These are phyloP conservation scores for Cadophora luteo-olivacea DNA, from an alignment of 2,329 filamentous ascomycete species.

Conservation along the genomic window DNA sequence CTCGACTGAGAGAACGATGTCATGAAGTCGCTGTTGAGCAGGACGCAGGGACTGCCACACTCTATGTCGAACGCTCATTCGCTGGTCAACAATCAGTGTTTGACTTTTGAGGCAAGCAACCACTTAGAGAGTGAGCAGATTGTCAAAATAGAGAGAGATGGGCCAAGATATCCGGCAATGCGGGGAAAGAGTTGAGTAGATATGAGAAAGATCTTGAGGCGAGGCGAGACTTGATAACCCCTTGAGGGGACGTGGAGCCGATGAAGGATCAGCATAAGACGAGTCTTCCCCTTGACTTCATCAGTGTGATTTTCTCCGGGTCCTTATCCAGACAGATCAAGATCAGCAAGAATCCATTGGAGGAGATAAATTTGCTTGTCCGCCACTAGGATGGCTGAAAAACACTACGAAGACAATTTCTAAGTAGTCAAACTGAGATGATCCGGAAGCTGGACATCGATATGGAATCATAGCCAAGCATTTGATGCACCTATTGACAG, in stretches of 20 bases:
- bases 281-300: conserved; percentile 14
- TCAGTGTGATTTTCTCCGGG: not conserved
- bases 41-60: too few relatives aligned
- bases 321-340: not conserved
- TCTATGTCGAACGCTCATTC: too few relatives aligned
- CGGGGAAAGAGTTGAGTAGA: conserved; percentile 30
- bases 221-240: conserved; percentile 24
- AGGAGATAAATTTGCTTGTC: not conserved
- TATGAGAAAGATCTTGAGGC: conserved; percentile 38
- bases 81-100: too few relatives aligned
- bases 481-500: not conserved
- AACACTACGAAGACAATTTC: not conserved
- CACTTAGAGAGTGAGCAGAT: conserved; percentile 28
- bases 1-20: too few relatives aligned
- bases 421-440: not conserved
- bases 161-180: conserved; percentile 24
- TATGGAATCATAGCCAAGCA: not conserved
- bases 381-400: not conserved
- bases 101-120: too few relatives aligned
- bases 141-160: conserved; percentile 24
- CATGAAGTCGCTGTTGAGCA: too few relatives aligned
- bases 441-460: not conserved
- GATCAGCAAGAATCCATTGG: not conserved
- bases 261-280: conserved; percentile 28
- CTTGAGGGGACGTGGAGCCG: conserved; percentile 27